phyloP scores from a whole-genome alignment of 768 basidiomycete species.

The Termitomyces sp. region DNA sequence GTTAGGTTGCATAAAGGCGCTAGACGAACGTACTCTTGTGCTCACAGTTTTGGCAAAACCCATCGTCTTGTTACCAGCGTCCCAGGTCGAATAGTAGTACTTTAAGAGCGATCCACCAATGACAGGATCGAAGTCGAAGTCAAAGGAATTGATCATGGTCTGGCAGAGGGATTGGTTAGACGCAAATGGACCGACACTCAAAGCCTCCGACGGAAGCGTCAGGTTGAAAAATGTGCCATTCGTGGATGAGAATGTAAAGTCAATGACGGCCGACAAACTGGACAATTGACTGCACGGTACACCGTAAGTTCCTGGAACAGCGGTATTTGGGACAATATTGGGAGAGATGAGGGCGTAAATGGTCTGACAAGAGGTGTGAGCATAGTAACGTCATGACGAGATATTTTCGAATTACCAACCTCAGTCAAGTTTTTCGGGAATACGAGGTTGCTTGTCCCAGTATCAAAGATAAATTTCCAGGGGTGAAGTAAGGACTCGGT shows the following conservation, averaged over 20 bases:
- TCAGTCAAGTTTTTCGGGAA: conserved; percentile 45
- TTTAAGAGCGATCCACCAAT: conserved; percentile 51
- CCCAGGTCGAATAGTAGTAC: conserved; percentile 58
- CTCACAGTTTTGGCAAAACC: conserved; percentile 37
- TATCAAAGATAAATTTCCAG: conserved; percentile 49
- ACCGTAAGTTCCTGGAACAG: conserved; percentile 53
- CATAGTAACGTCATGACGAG: conserved; percentile 3
- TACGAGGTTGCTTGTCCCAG: conserved; percentile 52
- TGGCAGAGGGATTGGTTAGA: conserved; percentile 46
- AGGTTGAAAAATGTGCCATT: conserved; percentile 46
- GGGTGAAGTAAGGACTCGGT: conserved; percentile 31
- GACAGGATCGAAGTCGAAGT: conserved; percentile 40
- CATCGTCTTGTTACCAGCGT: conserved; percentile 42
- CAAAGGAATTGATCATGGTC: conserved; percentile 54
- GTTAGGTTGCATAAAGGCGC: no score
- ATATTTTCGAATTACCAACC: conserved; percentile 18
- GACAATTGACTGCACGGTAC: conserved; percentile 43
- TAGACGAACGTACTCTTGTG: background rate
- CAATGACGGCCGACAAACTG: conserved; percentile 45
- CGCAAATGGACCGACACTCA: conserved; percentile 53
- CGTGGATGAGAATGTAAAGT: conserved; percentile 47
- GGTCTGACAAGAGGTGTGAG: conserved; percentile 27
- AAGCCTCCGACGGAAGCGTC: conserved; percentile 51
- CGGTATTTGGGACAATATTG: conserved; percentile 43
- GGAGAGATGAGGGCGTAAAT: conserved; percentile 56